Evolutionary conservation across 768 basidiomycete genomes (phyloP).

Genomic region (Kwoniella sp.): DNA sequence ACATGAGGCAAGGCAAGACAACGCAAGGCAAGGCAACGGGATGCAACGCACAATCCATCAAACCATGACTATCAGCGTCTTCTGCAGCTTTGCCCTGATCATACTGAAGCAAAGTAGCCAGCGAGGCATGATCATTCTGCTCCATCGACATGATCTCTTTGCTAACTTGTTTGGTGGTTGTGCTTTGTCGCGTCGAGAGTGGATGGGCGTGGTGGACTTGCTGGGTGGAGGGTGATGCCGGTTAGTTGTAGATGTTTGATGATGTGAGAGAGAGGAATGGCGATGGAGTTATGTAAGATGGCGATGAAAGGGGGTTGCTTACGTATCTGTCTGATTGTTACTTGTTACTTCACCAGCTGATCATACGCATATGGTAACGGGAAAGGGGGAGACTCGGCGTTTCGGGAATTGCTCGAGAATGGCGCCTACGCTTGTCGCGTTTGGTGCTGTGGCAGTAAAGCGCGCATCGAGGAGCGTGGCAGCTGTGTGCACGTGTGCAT

Average conservation of each 20-base stretch:
- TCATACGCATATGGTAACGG: too few species aligned
- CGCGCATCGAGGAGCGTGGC: neutral
- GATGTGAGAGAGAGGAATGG: constrained; percentile 1
- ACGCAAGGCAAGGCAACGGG: neutral
- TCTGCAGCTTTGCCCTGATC: constrained; percentile 10
- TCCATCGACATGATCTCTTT: constrained; percentile 5
- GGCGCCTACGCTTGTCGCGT: too few species aligned
- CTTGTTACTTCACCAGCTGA: constrained; percentile 1
- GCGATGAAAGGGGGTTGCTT: constrained; percentile 5
- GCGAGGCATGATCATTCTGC: constrained; percentile 11
- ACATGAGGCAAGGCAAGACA: neutral
- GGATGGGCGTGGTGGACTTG: constrained; percentile 11
- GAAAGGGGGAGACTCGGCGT: too few species aligned
- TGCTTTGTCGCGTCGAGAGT: neutral
- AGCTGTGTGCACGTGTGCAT: neutral
- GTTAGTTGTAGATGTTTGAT: neutral
- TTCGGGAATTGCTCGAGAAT: too few species aligned
- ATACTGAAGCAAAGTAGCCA: constrained; percentile 13
- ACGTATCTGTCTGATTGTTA: constrained; percentile 19
- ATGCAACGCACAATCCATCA: constrained; percentile 21
- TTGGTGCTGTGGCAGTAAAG: too few species aligned
- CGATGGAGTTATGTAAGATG: constrained; percentile 24
- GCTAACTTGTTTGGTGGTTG: neutral
- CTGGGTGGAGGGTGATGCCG: constrained; percentile 14
- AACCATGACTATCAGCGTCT: constrained; percentile 11